These are phyloP conservation scores for Dichotomocladium elegans DNA, from an alignment of 371 early-diverging fungal genomes.

Conservation along the genomic window DNA sequence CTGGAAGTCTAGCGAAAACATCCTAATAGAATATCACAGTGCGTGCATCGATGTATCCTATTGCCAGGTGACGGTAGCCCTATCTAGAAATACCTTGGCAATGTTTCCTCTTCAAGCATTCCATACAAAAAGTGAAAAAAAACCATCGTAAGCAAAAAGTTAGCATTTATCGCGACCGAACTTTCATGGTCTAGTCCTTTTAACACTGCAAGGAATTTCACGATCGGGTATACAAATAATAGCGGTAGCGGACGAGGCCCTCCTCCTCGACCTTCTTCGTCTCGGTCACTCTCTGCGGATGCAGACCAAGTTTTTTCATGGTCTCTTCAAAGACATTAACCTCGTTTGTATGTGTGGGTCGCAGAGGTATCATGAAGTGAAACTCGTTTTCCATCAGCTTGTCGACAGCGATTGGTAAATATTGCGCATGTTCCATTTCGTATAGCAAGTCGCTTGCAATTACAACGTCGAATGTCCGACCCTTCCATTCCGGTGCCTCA, in stretches of 20 bases:
- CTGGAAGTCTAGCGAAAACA: too few relatives aligned
- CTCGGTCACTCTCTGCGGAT: conserved; percentile 10
- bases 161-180: too few relatives aligned
- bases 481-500: conserved; percentile 17
- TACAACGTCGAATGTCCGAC: conserved; percentile 27
- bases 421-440: conserved; percentile 46
- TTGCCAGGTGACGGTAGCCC: too few relatives aligned
- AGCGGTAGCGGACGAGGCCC: conserved; percentile 35
- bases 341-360: conserved; percentile 35
- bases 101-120: too few relatives aligned
- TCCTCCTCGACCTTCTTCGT: conserved; percentile 37
- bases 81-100: too few relatives aligned
- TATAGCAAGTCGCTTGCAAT: conserved; percentile 46
- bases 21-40: too few relatives aligned
- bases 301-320: conserved; percentile 27
- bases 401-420: conserved; percentile 35
- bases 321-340: conserved; percentile 31
- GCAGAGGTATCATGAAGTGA: conserved; percentile 44
- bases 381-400: conserved; percentile 34
- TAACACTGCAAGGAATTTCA: too few relatives aligned
- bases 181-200: too few relatives aligned
- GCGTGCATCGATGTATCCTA: too few relatives aligned
- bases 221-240: conserved; percentile 22
- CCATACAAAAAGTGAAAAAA: too few relatives aligned
- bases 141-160: too few relatives aligned